Conservation (phyloP, 257 asterid genomes). For the Cynanchum wilfordii region DNA sequence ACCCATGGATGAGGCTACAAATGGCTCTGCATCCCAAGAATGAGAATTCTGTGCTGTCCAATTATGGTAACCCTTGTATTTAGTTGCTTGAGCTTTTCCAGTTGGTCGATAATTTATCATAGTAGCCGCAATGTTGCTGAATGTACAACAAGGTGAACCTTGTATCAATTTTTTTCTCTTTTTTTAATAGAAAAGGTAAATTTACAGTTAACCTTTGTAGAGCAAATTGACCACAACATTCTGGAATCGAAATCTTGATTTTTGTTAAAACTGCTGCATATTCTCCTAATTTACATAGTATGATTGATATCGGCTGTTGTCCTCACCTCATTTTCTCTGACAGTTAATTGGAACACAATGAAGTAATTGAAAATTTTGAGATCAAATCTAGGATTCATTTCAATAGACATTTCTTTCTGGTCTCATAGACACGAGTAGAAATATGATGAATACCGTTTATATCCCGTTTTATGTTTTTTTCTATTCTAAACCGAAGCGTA, state of each 20-base stretch:
- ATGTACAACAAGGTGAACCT: conserved; percentile 12
- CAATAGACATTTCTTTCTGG: no score
- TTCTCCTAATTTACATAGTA: no score
- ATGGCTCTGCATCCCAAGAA: conserved; percentile 1
- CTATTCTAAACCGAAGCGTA: no score
- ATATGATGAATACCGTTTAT: no score
- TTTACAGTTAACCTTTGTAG: not conserved
- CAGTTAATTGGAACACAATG: no score
- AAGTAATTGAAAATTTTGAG: no score
- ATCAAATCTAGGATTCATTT: no score
- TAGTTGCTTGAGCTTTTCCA: not conserved
- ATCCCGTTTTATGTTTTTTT: no score
- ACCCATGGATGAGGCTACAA: not conserved
- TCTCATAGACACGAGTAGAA: no score
- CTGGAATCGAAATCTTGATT: not conserved
- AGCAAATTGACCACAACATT: not conserved
- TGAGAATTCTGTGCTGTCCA: not conserved
- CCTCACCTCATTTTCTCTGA: no score
- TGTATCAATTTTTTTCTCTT: conserved; percentile 1
- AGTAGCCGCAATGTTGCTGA: not conserved
- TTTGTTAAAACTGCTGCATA: not conserved
- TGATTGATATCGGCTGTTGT: no score
- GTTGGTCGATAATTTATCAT: not conserved
- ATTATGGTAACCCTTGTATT: not conserved
- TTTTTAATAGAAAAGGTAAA: not conserved